phyloP scores from a whole-genome alignment of 2,329 filamentous ascomycete genomes.

The Penicillium sp. region DNA sequence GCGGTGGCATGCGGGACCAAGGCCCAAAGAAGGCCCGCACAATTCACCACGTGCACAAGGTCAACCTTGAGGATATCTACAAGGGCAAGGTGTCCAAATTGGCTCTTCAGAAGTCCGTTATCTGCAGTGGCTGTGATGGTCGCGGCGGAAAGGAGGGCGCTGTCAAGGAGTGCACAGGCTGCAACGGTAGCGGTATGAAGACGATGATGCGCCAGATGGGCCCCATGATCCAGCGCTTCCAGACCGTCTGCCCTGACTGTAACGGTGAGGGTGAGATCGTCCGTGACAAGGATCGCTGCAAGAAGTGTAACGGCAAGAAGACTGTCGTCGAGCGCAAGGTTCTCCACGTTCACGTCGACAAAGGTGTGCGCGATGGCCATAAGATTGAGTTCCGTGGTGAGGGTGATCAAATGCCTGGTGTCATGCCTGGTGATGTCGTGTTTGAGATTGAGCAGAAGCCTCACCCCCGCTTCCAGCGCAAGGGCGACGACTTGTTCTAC shows the following conservation, averaged over 20 bases:
- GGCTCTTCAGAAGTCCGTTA: slow-evolving; percentile 93
- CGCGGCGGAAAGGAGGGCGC: slow-evolving; percentile 95
- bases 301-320: slow-evolving; percentile 95
- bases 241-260: slow-evolving; percentile 97
- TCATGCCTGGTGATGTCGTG: slow-evolving; percentile 91
- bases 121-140: slow-evolving; percentile 92
- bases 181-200: slow-evolving; percentile 96
- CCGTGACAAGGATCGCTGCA: slow-evolving; percentile 96
- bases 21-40: slow-evolving; percentile 91
- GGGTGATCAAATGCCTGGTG: slow-evolving; percentile 91
- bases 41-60: slow-evolving; percentile 98
- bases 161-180: slow-evolving; percentile 88
- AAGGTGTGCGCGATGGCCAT: slow-evolving; percentile 87
- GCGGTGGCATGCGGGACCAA: slow-evolving; percentile 72
- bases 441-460: slow-evolving; percentile 99
- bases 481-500: slow-evolving; percentile 94
- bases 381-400: slow-evolving; percentile 97
- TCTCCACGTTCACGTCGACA: slow-evolving; percentile 95
- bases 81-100: slow-evolving; percentile 96
- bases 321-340: slow-evolving; percentile 97
- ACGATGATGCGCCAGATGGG: slow-evolving; percentile 99
- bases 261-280: slow-evolving; percentile 96
- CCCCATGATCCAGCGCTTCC: slow-evolving; percentile 99
- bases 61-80: slow-evolving; percentile 97
- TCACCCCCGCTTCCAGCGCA: slow-evolving; percentile 91